Base-by-base conservation (phyloP, 2,329 filamentous ascomycete genomes). In the Coniochaeta sp. region DNA sequence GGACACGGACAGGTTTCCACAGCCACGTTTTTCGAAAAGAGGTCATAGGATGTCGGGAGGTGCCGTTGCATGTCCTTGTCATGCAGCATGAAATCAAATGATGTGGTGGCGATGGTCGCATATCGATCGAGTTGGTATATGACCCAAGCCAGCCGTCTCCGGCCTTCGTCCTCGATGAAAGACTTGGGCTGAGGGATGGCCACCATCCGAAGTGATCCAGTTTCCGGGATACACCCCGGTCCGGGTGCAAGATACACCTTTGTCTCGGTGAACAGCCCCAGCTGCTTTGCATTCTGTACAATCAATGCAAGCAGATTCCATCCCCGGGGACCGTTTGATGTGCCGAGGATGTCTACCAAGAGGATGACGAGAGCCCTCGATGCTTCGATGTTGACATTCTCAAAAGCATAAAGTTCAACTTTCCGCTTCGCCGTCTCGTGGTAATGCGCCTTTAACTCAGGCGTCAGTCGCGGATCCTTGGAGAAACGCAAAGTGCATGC, bases 131-230 rank as follows among this genome's bases (percentile, higher is more conserved):
- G 69, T 14, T 77, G 70, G 56, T 78, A 78, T 0, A 78, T 74
- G 73, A 78, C 77, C 76, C 76, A 78, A 58, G 74, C 77, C 0
- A 77, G 65, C 1, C 76, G 70, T 3, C 76, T 65, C 1, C 76
- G 67, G 6, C 76, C 74, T 62, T 78, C 76, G 31, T 78, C 76
- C 58, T 78, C 76, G 31, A 78, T 76, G 74, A 75, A 78, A 1
- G 76, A 76, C 16, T 73, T 71, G 1, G 76, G 76, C 6, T 69
- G 71, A 2, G 71, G 69, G 7, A 70, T 68, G 1, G 68, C 68
- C 1, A 77, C 70, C 58, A 72, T 67, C 5, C 72, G 70, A 5
- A 75, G 66, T 0, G 75, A 73, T 0, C 71, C 75, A 0, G 73
- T 72, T 16, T 67, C 62, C 2, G 72, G 71, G 12, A 68, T 14